Conservation (phyloP, 106 monocot genomes). For the Dendrobium huoshanense region DNA sequence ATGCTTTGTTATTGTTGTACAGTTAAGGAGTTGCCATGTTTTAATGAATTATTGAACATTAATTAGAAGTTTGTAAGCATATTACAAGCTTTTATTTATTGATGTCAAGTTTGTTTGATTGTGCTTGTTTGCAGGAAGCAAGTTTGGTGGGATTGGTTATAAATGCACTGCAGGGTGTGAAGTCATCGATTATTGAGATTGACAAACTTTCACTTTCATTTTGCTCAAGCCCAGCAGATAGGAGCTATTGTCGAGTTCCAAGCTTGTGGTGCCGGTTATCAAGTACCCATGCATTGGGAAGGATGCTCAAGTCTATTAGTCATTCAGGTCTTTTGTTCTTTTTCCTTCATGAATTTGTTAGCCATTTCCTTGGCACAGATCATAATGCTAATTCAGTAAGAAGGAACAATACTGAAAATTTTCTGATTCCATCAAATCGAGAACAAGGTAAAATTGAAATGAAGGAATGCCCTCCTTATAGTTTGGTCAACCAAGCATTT, state of each 20-base stretch:
- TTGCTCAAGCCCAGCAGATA: conserved; percentile 54
- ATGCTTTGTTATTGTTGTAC: neutral
- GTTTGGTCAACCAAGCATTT: conserved; percentile 89
- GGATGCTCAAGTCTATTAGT: conserved; percentile 51
- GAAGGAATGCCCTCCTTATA: conserved; percentile 25
- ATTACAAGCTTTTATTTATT: neutral
- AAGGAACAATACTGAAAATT: neutral
- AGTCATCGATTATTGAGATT: conserved; percentile 57
- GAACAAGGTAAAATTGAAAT: conserved; percentile 4
- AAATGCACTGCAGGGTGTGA: conserved; percentile 72
- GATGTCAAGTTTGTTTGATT: neutral
- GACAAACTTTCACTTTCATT: conserved; percentile 46
- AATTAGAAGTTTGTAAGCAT: neutral
- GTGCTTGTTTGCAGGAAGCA: conserved; percentile 50
- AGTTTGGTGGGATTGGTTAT: conserved; percentile 57
- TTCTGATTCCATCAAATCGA: neutral
- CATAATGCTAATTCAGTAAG: neutral
- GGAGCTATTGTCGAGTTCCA: conserved; percentile 39
- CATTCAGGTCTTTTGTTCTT: conserved; percentile 44
- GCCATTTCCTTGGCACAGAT: conserved; percentile 30
- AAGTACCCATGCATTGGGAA: conserved; percentile 52
- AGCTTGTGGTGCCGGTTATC: conserved; percentile 66
- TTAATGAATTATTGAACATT: neutral
- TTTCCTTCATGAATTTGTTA: conserved; percentile 55
- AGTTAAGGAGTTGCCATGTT: neutral